Conservation (phyloP, 768 basidiomycete genomes). For the Hypsizygus marmoreus region DNA sequence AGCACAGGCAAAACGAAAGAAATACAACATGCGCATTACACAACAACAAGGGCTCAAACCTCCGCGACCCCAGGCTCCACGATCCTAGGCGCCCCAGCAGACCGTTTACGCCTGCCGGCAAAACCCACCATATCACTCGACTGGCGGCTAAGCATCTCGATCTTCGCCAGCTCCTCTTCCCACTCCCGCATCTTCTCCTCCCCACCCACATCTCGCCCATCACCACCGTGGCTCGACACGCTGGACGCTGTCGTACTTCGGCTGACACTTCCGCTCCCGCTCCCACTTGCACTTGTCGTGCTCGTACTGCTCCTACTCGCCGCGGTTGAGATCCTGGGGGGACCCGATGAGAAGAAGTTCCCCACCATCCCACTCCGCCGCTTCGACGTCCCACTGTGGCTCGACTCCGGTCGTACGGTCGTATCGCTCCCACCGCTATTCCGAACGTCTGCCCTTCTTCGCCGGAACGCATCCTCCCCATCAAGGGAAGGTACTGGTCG, state of each 20-base stretch:
- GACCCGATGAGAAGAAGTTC: conserved; percentile 16
- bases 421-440: conserved; percentile 1
- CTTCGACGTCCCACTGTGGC: conserved; percentile 16
- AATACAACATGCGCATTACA: background rate
- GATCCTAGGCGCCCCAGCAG: conserved; percentile 20
- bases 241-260: conserved; percentile 34
- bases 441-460: conserved; percentile 6
- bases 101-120: conserved; percentile 39
- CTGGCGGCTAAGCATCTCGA: conserved; percentile 62
- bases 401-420: conserved; percentile 15
- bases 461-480: conserved; percentile 9
- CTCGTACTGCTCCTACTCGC: conserved; percentile 37
- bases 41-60: conserved; percentile 9
- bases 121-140: conserved; percentile 52
- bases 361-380: conserved; percentile 19
- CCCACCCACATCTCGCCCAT: conserved; percentile 28
- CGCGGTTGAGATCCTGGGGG: conserved; percentile 25
- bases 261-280: conserved; percentile 25
- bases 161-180: conserved; percentile 77
- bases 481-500: background rate
- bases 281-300: conserved; percentile 21
- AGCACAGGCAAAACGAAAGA: conserved; percentile 6
- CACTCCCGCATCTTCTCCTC: conserved; percentile 59
- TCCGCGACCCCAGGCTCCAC: conserved; percentile 17
- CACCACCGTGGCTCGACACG: conserved; percentile 24